A percentile compares a stretch with the other conserved stretches of the same genome.
Conservation (phyloP, 1,139 yeast species). For the Sugiyamaella grinbergsii region DNA sequence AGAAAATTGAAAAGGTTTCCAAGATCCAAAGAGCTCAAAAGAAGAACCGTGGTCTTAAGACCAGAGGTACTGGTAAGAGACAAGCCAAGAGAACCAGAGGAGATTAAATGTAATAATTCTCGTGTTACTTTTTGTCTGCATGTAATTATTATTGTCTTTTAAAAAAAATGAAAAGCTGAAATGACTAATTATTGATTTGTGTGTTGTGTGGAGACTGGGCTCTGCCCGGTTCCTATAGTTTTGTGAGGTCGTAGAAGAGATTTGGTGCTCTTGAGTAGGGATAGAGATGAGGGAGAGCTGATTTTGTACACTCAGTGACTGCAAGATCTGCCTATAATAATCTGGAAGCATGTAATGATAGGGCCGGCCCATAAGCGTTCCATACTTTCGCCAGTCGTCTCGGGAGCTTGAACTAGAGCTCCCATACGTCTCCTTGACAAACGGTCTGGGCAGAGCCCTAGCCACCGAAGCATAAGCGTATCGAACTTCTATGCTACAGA, state of each 20-base stretch:
- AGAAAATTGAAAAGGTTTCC: conserved; percentile 93
- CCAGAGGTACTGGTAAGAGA: conserved; percentile 97
- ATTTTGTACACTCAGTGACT: no score
- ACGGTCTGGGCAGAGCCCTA: neutral
- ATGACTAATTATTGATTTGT: conserved; percentile 3
- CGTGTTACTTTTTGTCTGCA: conserved; percentile 19
- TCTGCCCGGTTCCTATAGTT: no score
- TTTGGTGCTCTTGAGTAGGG: no score
- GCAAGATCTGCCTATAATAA: no score
- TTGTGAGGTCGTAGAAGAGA: no score
- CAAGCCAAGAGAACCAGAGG: conserved; percentile 65
- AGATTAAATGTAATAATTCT: conserved; percentile 27
- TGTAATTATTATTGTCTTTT: conserved; percentile 19
- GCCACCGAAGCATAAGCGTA: neutral
- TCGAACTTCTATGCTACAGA: conserved; percentile 3
- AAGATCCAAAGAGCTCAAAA: conserved; percentile 99
- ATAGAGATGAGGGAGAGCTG: no score
- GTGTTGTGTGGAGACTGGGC: neutral
- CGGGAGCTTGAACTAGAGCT: neutral
- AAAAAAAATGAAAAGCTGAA: conserved; percentile 13
- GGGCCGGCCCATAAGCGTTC: no score
- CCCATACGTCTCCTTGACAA: neutral
- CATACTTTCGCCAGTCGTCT: no score
- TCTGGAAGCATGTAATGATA: no score
- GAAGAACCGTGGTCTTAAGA: conserved; percentile 99